Evolutionary conservation across 73 alveolate genomes (phyloP).

Genomic region (Paramecium caudatum): DNA sequence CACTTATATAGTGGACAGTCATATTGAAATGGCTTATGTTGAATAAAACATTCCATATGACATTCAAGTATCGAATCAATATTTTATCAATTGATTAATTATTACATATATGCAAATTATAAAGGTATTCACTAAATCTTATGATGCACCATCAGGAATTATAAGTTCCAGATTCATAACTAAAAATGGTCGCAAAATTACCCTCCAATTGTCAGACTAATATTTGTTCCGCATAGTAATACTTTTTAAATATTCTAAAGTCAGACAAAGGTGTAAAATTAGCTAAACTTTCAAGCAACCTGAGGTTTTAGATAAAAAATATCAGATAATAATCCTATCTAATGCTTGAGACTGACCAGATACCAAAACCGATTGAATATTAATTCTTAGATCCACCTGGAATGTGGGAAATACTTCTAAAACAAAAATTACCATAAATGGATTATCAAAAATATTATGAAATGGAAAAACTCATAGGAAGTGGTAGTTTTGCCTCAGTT

Average conservation of each 20-base stretch:
- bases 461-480: conserved; percentile 42
- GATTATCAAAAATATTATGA: conserved; percentile 33
- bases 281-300: not conserved
- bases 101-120: not conserved
- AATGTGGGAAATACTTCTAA: conserved; percentile 47
- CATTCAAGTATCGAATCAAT: conserved; percentile 78
- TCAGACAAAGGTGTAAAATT: conserved; percentile 36
- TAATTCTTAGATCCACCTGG: not conserved
- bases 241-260: not conserved
- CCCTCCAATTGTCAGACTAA: not conserved
- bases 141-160: conserved; percentile 53
- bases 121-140: conserved; percentile 37
- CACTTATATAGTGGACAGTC: conserved; percentile 89
- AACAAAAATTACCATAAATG: conserved; percentile 1
- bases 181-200: conserved; percentile 10
- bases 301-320: not conserved
- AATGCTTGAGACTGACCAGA: not conserved
- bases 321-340: not conserved
- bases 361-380: conserved; percentile 51
- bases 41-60: conserved; percentile 90
- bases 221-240: conserved; percentile 5
- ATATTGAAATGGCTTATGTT: conserved; percentile 93
- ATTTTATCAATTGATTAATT: conserved; percentile 69
- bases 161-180: conserved; percentile 44
- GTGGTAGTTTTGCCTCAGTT: conserved; percentile 59